A percentile compares a stretch with the other conserved stretches of the same genome.
Evolutionary conservation across 2,329 filamentous ascomycete species (phyloP).

Genomic region (Aureobasidium sp.): DNA sequence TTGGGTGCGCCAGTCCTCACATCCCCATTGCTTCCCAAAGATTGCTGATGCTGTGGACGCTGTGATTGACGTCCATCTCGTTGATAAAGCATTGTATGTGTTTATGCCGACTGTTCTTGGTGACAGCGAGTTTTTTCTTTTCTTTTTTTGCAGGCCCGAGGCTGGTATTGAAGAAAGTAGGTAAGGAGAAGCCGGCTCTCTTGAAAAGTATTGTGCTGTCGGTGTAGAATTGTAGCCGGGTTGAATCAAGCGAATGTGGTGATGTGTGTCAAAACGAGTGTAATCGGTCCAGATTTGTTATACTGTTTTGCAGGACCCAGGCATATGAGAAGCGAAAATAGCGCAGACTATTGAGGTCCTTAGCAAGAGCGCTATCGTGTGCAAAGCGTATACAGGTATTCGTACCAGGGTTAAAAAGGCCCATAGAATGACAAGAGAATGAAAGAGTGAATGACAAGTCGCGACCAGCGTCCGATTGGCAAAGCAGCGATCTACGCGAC

Average conservation of each 20-base stretch:
- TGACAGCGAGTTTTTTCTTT: not conserved
- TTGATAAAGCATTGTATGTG: not conserved
- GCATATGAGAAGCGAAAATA: not conserved
- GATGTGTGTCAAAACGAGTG: not conserved
- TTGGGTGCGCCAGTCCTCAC: not conserved
- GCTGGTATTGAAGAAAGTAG: not conserved
- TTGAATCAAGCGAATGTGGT: not conserved
- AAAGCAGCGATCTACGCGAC: slow-evolving; percentile 11
- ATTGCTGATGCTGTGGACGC: not conserved
- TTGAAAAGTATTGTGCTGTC: not conserved
- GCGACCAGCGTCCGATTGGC: slow-evolving; percentile 9
- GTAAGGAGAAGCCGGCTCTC: slow-evolving; percentile 3
- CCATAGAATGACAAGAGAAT: not conserved
- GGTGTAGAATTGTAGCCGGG: not conserved
- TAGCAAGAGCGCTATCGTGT: not conserved
- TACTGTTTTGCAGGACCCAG: not conserved
- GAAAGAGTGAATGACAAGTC: not conserved
- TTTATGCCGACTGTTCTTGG: not conserved
- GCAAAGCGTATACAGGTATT: not conserved
- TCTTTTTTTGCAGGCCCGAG: not conserved
- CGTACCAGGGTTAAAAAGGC: not conserved
- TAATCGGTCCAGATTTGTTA: not conserved
- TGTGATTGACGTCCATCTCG: not conserved
- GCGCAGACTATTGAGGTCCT: not conserved
- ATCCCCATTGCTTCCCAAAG: not conserved